A percentile compares a stretch with the other conserved stretches of the same genome.
These are phyloP conservation scores for Cercis canadensis DNA, from an alignment of 306 rosid species.

Conservation along the genomic window DNA sequence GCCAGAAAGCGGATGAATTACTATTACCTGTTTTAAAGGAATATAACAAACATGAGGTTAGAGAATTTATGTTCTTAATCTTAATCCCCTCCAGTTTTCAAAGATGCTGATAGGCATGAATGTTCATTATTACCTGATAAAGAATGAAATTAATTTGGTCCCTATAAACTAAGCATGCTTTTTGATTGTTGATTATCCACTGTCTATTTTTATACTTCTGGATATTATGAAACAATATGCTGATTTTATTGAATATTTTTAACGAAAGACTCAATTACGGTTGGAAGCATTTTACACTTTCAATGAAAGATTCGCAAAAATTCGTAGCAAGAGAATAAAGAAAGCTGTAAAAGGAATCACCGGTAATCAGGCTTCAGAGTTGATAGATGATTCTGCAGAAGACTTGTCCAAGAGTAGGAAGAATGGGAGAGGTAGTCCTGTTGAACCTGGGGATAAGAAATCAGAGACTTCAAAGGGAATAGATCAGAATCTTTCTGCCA, in stretches of 20 bases:
- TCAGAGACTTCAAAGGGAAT: conserved; percentile 45
- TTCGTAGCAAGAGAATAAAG: conserved; percentile 89
- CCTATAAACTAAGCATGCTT: conserved; percentile 13
- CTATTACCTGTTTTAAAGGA: conserved; percentile 85
- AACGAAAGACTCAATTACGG: conserved; percentile 85
- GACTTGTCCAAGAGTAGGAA: conserved; percentile 43
- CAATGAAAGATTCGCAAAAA: conserved; percentile 89
- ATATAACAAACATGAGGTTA: conserved; percentile 82
- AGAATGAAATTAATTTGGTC: conserved; percentile 23
- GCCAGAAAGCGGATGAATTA: conserved; percentile 86
- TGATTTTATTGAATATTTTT: conserved; percentile 39
- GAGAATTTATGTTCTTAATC: conserved; percentile 27
- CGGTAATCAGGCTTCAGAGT: conserved; percentile 58
- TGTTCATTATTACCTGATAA: conserved; percentile 10
- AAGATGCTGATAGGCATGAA: background rate
- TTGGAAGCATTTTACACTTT: conserved; percentile 92
- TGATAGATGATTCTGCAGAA: conserved; percentile 49
- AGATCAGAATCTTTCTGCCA: conserved; percentile 41
- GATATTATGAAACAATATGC: conserved; percentile 27
- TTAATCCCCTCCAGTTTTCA: conserved; percentile 1
- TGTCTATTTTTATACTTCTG: background rate
- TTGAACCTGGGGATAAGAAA: conserved; percentile 48
- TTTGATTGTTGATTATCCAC: conserved; percentile 26
- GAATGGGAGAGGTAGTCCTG: conserved; percentile 37
- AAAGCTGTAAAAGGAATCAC: conserved; percentile 88